Evolutionary conservation across 2,329 filamentous ascomycete genomes (phyloP).

Genomic region (Alternaria sp.): DNA sequence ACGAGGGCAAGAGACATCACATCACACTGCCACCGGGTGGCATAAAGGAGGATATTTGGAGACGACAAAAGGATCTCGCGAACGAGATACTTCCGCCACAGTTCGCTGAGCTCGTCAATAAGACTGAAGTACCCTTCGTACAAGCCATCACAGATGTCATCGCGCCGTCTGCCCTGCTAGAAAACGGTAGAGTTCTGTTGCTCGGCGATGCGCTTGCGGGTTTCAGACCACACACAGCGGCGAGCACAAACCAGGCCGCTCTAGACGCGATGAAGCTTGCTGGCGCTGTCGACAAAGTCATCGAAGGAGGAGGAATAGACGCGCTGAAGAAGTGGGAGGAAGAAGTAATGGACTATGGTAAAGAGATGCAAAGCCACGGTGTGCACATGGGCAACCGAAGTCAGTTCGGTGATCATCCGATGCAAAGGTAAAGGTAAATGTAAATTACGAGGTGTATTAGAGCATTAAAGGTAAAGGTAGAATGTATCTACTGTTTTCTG

Average conservation of each 20-base stretch:
- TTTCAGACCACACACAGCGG: conserved; percentile 54
- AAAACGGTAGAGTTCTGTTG: conserved; percentile 50
- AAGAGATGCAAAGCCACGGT: conserved; percentile 17
- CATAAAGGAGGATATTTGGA: conserved; percentile 48
- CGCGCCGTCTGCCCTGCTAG: conserved; percentile 42
- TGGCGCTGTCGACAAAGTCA: conserved; percentile 33
- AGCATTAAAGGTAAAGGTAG: background rate
- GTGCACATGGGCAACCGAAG: conserved; percentile 21
- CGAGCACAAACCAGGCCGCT: conserved; percentile 55
- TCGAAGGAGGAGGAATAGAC: conserved; percentile 41
- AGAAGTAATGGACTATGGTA: conserved; percentile 20
- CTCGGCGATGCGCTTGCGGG: conserved; percentile 56
- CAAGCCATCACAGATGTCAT: conserved; percentile 54
- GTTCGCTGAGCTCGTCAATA: conserved; percentile 49
- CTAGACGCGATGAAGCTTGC: conserved; percentile 49
- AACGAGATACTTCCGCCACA: conserved; percentile 42
- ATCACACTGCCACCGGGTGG: conserved; percentile 53
- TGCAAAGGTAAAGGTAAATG: conserved; percentile 1
- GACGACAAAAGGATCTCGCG: conserved; percentile 39
- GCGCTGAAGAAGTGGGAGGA: conserved; percentile 42
- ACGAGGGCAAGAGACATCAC: conserved; percentile 46
- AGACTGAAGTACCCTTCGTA: conserved; percentile 52
- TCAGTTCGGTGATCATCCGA: conserved; percentile 20
- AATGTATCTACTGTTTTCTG: background rate
- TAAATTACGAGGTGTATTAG: background rate